Percentiles rank a stretch among this genome's conserved stretches.
These are phyloP conservation scores for Penicillium sp. DNA, from an alignment of 2,329 filamentous ascomycete species.

Conservation along the genomic window DNA sequence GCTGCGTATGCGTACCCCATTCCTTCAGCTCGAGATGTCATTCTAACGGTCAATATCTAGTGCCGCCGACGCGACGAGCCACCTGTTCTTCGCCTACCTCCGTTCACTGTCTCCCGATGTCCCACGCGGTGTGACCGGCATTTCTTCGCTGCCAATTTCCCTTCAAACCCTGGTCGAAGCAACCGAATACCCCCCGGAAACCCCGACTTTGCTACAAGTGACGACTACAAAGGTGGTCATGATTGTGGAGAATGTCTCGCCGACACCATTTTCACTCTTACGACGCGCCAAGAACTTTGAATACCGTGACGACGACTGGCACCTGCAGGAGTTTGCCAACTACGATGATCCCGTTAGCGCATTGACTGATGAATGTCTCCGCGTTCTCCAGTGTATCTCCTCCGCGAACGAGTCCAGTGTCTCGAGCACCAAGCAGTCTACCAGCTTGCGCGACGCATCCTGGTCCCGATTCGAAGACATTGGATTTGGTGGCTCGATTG, in stretches of 20 bases:
- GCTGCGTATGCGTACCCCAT: slow-evolving; percentile 59
- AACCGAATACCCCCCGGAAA: slow-evolving; percentile 88
- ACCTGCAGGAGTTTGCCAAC: slow-evolving; percentile 81
- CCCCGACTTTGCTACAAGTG: slow-evolving; percentile 73
- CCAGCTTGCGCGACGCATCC: slow-evolving; percentile 76
- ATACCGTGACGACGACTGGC: slow-evolving; percentile 83
- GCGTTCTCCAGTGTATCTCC: slow-evolving; percentile 86
- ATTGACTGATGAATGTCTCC: slow-evolving; percentile 88
- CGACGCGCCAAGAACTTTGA: slow-evolving; percentile 93
- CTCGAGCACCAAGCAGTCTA: slow-evolving; percentile 69
- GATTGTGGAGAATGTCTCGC: slow-evolving; percentile 93
- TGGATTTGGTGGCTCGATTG: slow-evolving; percentile 77
- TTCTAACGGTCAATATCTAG: slow-evolving; percentile 50
- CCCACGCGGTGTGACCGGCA: slow-evolving; percentile 68
- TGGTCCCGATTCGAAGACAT: slow-evolving; percentile 98
- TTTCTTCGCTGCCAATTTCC: slow-evolving; percentile 84
- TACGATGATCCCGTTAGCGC: slow-evolving; percentile 87
- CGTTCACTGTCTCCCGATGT: slow-evolving; percentile 83
- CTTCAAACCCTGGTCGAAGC: slow-evolving; percentile 87
- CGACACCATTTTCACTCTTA: slow-evolving; percentile 87
- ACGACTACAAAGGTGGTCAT: slow-evolving; percentile 88
- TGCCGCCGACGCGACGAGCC: slow-evolving; percentile 91
- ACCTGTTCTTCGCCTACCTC: slow-evolving; percentile 97
- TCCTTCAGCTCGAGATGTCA: not conserved
- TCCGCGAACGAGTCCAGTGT: slow-evolving; percentile 82